Conservation (phyloP, 2,329 filamentous ascomycete species). For the Monilinia fructigena region DNA sequence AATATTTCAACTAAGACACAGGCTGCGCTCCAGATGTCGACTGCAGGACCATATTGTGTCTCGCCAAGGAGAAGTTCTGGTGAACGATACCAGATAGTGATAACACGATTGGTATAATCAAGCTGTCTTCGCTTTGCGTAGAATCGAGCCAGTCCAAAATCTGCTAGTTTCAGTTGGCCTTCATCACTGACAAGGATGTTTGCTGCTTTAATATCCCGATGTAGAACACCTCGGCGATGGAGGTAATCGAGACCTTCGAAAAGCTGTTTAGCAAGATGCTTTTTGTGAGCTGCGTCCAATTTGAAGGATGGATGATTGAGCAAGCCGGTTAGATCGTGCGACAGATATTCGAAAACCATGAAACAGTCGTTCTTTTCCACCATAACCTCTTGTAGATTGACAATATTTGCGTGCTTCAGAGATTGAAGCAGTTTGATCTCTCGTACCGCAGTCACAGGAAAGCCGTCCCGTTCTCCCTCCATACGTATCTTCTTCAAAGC, state of each 20-base stretch:
- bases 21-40: slow-evolving; percentile 95
- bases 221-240: slow-evolving; percentile 87
- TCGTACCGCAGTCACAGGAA: slow-evolving; percentile 85
- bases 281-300: slow-evolving; percentile 81
- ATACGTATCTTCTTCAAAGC: slow-evolving; percentile 90
- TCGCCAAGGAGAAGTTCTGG: slow-evolving; percentile 89
- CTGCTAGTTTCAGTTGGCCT: slow-evolving; percentile 86
- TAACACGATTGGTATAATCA: slow-evolving; percentile 97
- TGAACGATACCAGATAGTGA: slow-evolving; percentile 97
- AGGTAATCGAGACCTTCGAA: slow-evolving; percentile 94
- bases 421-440: slow-evolving; percentile 93
- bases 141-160: slow-evolving; percentile 94
- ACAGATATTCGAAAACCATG: slow-evolving; percentile 99
- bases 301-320: slow-evolving; percentile 93
- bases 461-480: slow-evolving; percentile 88
- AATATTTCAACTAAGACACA: slow-evolving; percentile 98
- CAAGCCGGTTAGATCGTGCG: slow-evolving; percentile 91
- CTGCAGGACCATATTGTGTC: slow-evolving; percentile 83
- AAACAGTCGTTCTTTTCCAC: slow-evolving; percentile 98
- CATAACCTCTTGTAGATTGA: slow-evolving; percentile 88
- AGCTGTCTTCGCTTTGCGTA: slow-evolving; percentile 89
- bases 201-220: slow-evolving; percentile 96
- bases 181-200: slow-evolving; percentile 93
- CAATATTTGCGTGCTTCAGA: slow-evolving; percentile 77
- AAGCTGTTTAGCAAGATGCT: slow-evolving; percentile 87